Evolutionary conservation across 139 green algal genomes (phyloP), one percentile per base, ranked within the genome.

Genomic region (Tetraselmis striata): DNA sequence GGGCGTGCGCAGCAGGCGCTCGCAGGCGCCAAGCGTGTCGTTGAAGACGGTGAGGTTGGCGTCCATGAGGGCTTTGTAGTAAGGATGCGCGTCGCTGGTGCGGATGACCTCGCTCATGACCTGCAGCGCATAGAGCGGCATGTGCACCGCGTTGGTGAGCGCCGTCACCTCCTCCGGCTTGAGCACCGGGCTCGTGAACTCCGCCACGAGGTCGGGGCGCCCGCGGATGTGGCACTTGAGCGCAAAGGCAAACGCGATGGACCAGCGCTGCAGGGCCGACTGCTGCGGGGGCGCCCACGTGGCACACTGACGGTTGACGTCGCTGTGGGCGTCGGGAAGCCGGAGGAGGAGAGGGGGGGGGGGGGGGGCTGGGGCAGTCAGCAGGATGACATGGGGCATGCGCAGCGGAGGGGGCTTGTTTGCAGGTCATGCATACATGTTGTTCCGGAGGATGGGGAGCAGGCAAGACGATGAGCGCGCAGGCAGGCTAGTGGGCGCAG

Each of bases 1-100:
- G 78, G 94, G 94, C 0, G 93, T 95, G 79, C 85, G 89, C 78
- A 95, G 83, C 75, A 97, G 89, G 29, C 94, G 88, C 88, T 95
- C 93, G 83, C 89, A 94, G 74, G 78, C 83, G 76, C 92, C 92
- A 11, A 92, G 81, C 24, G 87, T 81, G 80, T 95, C 93, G 76
- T 94, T 86, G 67, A 94, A 94, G 85, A 88, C 89, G 77, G 89
- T 92, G 32, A 95, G 79, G 26, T 32, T 58, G 11, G 81, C 30
- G 23, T 84, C 84, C 77, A 82, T 23, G 23, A 67, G 75, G 2
- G 80, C 31, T 1, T 58, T 79, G 26, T 75, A 24, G 59, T 29
- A 23, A 29, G 28, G 29, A 0, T 75, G 32, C 2, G 30, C 86
- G 31, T 84, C 79, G 1, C 83, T 18, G 59, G 67, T 59, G 27